phyloP scores from a whole-genome alignment of 192 early-diverging fungal genomes.

The Jimgerdemannia flammicorona region DNA sequence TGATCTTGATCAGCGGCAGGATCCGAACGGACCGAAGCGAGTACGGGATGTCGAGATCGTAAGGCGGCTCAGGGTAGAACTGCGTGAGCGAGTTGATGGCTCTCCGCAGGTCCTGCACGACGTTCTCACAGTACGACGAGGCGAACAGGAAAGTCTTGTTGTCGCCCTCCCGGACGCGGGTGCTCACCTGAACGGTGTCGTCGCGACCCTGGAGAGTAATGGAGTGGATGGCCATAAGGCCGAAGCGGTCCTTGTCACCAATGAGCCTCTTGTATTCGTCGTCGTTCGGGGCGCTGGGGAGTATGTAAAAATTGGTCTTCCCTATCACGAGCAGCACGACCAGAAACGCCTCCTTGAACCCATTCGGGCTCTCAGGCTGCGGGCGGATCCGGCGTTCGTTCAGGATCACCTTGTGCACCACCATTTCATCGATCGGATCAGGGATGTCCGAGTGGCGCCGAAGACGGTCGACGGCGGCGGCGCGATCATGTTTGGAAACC shows the following conservation, averaged over 20 bases:
- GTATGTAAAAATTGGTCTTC: conserved; percentile 24
- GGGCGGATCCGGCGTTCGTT: conserved; percentile 7
- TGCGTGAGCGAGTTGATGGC: conserved; percentile 18
- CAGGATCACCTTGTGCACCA: conserved; percentile 22
- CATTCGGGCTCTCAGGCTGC: neutral
- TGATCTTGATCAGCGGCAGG: conserved; percentile 2
- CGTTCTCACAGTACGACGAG: conserved; percentile 15
- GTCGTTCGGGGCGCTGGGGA: conserved; percentile 6
- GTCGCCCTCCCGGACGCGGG: conserved; percentile 7
- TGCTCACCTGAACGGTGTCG: conserved; percentile 20
- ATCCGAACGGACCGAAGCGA: neutral
- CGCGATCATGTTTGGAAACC: conserved; percentile 1
- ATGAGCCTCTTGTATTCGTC: conserved; percentile 16
- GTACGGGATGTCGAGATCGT: conserved; percentile 4
- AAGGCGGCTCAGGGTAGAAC: conserved; percentile 11
- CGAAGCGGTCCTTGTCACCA: conserved; percentile 20
- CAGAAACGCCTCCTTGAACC: conserved; percentile 18
- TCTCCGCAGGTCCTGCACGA: conserved; percentile 21
- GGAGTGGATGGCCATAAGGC: conserved; percentile 21
- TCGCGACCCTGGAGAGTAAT: conserved; percentile 12
- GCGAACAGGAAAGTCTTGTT: conserved; percentile 13
- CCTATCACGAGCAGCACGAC: conserved; percentile 22
- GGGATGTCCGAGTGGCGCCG: conserved; percentile 17
- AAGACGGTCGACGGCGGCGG: conserved; percentile 10
- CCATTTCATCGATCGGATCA: conserved; percentile 12